A percentile compares a stretch with the other conserved stretches of the same genome.
Conservation (phyloP, 352 stramenopile genomes). For the Pythium sp. region DNA sequence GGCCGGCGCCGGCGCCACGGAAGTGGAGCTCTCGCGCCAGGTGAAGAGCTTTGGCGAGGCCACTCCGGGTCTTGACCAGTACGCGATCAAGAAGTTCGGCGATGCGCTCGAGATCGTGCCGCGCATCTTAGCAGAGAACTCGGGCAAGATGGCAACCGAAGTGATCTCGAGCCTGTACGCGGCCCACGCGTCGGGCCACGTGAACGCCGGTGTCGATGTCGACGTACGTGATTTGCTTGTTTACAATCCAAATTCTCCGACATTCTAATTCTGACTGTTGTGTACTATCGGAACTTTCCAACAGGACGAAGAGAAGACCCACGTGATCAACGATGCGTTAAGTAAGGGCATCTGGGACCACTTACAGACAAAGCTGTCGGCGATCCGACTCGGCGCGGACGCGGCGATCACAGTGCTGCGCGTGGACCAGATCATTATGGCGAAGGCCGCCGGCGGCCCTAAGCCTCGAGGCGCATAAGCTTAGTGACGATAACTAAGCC, state of each 20-base stretch:
- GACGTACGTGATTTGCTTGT: conserved; percentile 49
- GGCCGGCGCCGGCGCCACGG: conserved; percentile 92
- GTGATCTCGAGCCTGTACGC: conserved; percentile 95
- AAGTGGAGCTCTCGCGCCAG: conserved; percentile 95
- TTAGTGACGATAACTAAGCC: background rate
- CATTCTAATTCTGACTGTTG: conserved; percentile 20
- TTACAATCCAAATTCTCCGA: background rate
- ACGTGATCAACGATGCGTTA: conserved; percentile 79
- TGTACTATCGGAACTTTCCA: conserved; percentile 13
- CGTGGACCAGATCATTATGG: conserved; percentile 99
- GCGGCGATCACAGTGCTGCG: conserved; percentile 97
- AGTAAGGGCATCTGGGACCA: conserved; percentile 90
- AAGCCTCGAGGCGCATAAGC: conserved; percentile 80
- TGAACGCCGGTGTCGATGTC: conserved; percentile 93
- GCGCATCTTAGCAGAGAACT: conserved; percentile 97
- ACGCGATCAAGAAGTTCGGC: conserved; percentile 99
- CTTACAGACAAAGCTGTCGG: conserved; percentile 95
- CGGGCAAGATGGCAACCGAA: conserved; percentile 92
- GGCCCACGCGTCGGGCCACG: conserved; percentile 92
- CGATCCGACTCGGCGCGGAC: conserved; percentile 96
- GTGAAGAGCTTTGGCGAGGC: conserved; percentile 94
- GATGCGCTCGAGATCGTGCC: conserved; percentile 98
- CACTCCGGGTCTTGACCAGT: conserved; percentile 98
- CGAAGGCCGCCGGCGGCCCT: conserved; percentile 92
- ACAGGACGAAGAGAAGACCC: conserved; percentile 71